phyloP scores from a whole-genome alignment of 805 yeast genomes.

The Saturnispora kantuleensis region DNA sequence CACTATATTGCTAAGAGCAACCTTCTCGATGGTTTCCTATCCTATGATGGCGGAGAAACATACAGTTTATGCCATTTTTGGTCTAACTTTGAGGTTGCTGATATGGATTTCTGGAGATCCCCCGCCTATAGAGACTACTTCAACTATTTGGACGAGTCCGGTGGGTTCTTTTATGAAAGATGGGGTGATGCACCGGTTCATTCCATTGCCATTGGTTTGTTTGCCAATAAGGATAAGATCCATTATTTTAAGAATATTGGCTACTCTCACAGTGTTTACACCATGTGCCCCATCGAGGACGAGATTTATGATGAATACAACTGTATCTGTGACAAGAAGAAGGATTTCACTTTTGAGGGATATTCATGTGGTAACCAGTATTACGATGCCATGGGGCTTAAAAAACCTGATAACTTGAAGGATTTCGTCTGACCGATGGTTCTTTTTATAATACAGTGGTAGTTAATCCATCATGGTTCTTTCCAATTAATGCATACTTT shows the following conservation, averaged over 20 bases:
- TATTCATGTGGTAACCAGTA: constrained; percentile 28
- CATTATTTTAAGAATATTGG: constrained; percentile 72
- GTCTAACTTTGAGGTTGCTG: constrained; percentile 72
- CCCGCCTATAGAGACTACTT: constrained; percentile 50
- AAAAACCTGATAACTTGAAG: constrained; percentile 24
- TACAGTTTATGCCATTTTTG: constrained; percentile 77
- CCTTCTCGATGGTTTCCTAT: constrained; percentile 46
- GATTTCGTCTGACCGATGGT: background rate
- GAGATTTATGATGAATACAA: constrained; percentile 19
- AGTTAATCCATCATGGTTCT: background rate
- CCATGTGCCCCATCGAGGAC: constrained; percentile 34
- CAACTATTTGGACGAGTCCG: constrained; percentile 49
- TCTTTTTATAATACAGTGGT: background rate
- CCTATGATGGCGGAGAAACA: constrained; percentile 50
- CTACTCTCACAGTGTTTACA: constrained; percentile 48
- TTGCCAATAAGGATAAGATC: constrained; percentile 45
- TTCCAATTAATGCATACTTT: too few relatives aligned
- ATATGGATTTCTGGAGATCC: constrained; percentile 57
- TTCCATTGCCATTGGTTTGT: constrained; percentile 59
- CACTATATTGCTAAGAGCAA: constrained; percentile 35
- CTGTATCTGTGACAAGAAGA: constrained; percentile 31
- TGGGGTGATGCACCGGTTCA: constrained; percentile 97
- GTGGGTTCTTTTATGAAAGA: constrained; percentile 79
- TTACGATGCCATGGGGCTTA: constrained; percentile 20
- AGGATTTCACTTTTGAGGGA: constrained; percentile 31